Evolutionary conservation across 2,329 filamentous ascomycete species (phyloP).

Genomic region (Lasiodiplodia sp.): DNA sequence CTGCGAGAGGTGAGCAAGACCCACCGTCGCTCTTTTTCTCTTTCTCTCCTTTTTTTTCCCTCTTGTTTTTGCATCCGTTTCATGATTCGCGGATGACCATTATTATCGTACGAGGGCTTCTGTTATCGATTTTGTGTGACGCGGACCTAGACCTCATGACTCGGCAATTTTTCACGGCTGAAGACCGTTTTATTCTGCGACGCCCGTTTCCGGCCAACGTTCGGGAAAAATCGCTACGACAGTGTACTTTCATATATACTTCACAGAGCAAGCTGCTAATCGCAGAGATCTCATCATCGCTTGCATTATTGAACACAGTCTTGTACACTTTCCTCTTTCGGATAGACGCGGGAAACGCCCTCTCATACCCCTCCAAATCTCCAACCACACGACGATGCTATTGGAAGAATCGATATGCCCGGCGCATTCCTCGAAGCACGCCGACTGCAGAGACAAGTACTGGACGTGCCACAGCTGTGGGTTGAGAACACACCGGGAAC

Average conservation of each 20-base stretch:
- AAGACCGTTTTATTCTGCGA: background rate
- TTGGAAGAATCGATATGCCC: background rate
- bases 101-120: constrained; percentile 11
- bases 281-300: background rate
- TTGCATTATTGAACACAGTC: background rate
- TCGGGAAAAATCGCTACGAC: background rate
- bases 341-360: background rate
- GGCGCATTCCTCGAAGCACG: constrained; percentile 5
- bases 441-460: constrained; percentile 21
- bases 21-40: constrained; percentile 1
- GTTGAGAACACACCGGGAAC: constrained; percentile 12
- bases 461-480: constrained; percentile 25
- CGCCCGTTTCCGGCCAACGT: constrained; percentile 3
- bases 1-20: constrained; percentile 5
- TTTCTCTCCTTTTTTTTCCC: background rate
- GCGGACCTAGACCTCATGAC: constrained; percentile 19
- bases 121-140: constrained; percentile 19
- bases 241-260: background rate
- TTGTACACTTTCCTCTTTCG: background rate
- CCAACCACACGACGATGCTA: background rate
- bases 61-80: background rate
- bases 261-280: background rate
- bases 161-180: background rate
- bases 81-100: constrained; percentile 17
- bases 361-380: background rate